A percentile compares a stretch with the other conserved stretches of the same genome.
phyloP scores from a whole-genome alignment of 2,329 filamentous ascomycete genomes.

The Decorospora gaudefroyi region DNA sequence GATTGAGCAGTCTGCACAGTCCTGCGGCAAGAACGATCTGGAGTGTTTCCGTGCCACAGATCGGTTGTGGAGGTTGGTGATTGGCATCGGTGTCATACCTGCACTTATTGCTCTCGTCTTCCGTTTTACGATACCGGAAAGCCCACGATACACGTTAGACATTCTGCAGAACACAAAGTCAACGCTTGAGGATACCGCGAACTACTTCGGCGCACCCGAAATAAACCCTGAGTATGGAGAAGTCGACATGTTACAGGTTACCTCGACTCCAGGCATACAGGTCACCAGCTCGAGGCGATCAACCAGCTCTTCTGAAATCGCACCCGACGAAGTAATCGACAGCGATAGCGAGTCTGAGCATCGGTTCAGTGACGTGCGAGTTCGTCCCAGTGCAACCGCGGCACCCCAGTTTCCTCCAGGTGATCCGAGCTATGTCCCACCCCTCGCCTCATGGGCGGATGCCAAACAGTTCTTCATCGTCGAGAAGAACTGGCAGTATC shows the following conservation, averaged over 20 bases:
- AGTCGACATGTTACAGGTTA: constrained; percentile 34
- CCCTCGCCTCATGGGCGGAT: constrained; percentile 40
- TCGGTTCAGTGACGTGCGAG: constrained; percentile 14
- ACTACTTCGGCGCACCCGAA: constrained; percentile 38
- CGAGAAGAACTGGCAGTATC: constrained; percentile 46
- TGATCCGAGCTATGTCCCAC: constrained; percentile 55
- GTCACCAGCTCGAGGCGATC: constrained; percentile 19
- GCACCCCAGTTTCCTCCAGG: constrained; percentile 25
- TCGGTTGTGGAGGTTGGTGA: constrained; percentile 48
- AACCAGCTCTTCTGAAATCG: constrained; percentile 33
- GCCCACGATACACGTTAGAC: constrained; percentile 48
- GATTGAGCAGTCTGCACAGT: constrained; percentile 23
- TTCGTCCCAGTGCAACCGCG: constrained; percentile 4
- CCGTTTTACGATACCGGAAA: constrained; percentile 50
- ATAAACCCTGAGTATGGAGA: constrained; percentile 31
- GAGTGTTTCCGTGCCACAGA: constrained; percentile 44
- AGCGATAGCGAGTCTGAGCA: constrained; percentile 34
- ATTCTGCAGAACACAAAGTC: constrained; percentile 44
- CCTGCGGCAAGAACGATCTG: constrained; percentile 25
- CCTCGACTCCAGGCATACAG: constrained; percentile 11
- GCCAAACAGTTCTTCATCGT: constrained; percentile 42
- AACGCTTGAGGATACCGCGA: constrained; percentile 42
- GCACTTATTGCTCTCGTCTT: constrained; percentile 39
- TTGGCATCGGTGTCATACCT: constrained; percentile 49
- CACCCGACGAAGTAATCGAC: constrained; percentile 32